Evolutionary conservation across 2,329 filamentous ascomycete species (phyloP), one percentile per base, ranked within the genome.

Genomic region (Drechslerella dactyloides): DNA sequence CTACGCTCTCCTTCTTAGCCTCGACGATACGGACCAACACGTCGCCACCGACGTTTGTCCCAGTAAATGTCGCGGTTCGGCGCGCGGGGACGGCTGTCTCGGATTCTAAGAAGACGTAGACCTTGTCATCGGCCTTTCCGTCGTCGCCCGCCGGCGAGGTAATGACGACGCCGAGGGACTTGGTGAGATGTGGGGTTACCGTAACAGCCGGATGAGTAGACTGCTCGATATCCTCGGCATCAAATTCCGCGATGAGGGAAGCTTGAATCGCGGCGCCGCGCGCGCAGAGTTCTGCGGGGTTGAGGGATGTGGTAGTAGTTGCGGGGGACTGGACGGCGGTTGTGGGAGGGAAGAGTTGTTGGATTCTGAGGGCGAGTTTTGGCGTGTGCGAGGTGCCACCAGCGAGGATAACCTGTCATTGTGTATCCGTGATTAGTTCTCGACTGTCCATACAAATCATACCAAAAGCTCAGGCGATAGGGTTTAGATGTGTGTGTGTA

Each of bases 181-280:
- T 90, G 76, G 87, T 84, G 74, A 96, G 88, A 83, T 99, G 94
- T 77, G 92, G 91, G 58, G 96, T 92, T 15, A 93, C 93, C 35
- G 93, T 97, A 74, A 99, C 92, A 79, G 92, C 91, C 58, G 94
- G 89, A 83, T 99, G 93, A 53, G 92, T 96, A 74, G 91, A 96
- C 84, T 97, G 93, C 79, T 96, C 90, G 76, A 99, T 96, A 79
- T 97, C 93, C 75, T 91, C 88, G 76, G 87, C 85, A 77, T 99
- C 94, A 81, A 96, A 99, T 81, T 96, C 93, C 80, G 93, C 88
- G 80, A 99, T 91, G 74, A 99, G 84, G 72, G 89, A 96, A 40
- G 94, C 94, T 82, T 99, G 94, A 77, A 99, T 91, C 33, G 94
- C 93, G 73, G 94, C 94, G 78, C 94, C 94, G 74, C 94, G 88